Percentiles rank a stretch among this genome's conserved stretches.
phyloP scores from a whole-genome alignment of 2,329 filamentous ascomycete species.

The Salinomyces thailandicus region DNA sequence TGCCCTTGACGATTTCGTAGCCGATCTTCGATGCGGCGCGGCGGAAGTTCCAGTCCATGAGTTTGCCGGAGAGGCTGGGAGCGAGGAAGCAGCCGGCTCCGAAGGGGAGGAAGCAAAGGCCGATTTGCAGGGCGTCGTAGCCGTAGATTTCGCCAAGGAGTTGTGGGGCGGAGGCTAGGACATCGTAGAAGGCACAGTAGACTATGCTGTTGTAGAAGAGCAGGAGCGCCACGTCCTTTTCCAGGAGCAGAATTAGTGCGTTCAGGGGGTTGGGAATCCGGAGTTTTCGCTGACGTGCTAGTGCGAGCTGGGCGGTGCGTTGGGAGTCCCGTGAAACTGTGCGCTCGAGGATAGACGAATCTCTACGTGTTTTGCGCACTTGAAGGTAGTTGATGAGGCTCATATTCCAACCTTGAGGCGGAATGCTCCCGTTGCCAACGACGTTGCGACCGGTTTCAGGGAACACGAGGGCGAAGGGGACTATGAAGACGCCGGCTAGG shows the following conservation, averaged over 20 bases:
- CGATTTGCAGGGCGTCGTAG: slow-evolving; percentile 20
- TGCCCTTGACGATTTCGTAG: slow-evolving; percentile 50
- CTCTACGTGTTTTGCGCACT: slow-evolving; percentile 6
- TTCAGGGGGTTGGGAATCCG: slow-evolving; percentile 36
- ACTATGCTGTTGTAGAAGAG: slow-evolving; percentile 17
- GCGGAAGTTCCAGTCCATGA: slow-evolving; percentile 64
- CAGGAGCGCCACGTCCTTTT: slow-evolving; percentile 14
- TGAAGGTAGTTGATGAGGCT: slow-evolving; percentile 19
- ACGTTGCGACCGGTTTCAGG: slow-evolving; percentile 33
- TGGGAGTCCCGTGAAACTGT: slow-evolving; percentile 16
- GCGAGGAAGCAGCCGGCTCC: slow-evolving; percentile 29
- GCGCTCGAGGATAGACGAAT: slow-evolving; percentile 11
- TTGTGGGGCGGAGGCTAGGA: slow-evolving; percentile 37
- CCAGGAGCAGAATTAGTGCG: slow-evolving; percentile 30
- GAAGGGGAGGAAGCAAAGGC: slow-evolving; percentile 22
- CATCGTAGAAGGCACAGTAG: slow-evolving; percentile 39
- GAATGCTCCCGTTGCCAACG: slow-evolving; percentile 28
- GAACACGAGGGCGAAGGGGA: slow-evolving; percentile 19
- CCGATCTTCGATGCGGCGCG: slow-evolving; percentile 52
- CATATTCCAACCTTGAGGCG: slow-evolving; percentile 22
- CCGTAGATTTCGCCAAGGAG: slow-evolving; percentile 28
- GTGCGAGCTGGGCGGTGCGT: slow-evolving; percentile 14
- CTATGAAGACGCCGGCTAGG: slow-evolving; percentile 23
- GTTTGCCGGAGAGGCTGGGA: slow-evolving; percentile 38
- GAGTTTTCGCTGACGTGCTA: slow-evolving; percentile 26